Conservation (phyloP, 2,329 filamentous ascomycete species). For the Emergomyces orientalis region DNA sequence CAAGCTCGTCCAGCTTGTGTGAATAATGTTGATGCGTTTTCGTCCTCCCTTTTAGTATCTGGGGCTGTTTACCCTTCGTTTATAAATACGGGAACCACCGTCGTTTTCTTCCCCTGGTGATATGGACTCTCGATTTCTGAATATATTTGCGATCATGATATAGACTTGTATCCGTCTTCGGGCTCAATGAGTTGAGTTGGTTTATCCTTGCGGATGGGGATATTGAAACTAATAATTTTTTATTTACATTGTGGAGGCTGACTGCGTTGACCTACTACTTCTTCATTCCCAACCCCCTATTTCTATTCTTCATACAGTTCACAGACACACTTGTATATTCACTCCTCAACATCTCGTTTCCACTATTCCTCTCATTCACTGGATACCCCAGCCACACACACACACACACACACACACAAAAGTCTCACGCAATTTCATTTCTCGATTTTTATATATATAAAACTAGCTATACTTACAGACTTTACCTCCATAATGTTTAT, state of each 20-base stretch:
- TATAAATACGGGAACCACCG: no score
- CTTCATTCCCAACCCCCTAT: neutral
- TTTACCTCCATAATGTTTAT: neutral
- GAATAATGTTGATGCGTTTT: neutral
- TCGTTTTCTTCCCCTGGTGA: neutral
- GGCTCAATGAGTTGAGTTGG: neutral
- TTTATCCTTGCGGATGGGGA: neutral
- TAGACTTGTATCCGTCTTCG: neutral
- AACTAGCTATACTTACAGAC: neutral
- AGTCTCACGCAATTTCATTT: neutral
- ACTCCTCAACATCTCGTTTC: neutral
- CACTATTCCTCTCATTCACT: neutral
- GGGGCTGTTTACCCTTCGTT: neutral
- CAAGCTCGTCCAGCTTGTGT: neutral
- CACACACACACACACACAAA: neutral
- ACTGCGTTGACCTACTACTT: neutral
- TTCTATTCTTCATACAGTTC: neutral
- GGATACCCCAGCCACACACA: neutral
- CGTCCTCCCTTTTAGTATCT: neutral
- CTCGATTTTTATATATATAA: neutral
- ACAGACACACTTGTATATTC: neutral
- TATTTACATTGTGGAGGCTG: neutral
- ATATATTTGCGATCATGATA: neutral
- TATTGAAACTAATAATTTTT: neutral
- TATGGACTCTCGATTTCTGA: neutral